phyloP scores from a whole-genome alignment of 441 rosid genomes.

The Pelargonium fulgidum region DNA sequence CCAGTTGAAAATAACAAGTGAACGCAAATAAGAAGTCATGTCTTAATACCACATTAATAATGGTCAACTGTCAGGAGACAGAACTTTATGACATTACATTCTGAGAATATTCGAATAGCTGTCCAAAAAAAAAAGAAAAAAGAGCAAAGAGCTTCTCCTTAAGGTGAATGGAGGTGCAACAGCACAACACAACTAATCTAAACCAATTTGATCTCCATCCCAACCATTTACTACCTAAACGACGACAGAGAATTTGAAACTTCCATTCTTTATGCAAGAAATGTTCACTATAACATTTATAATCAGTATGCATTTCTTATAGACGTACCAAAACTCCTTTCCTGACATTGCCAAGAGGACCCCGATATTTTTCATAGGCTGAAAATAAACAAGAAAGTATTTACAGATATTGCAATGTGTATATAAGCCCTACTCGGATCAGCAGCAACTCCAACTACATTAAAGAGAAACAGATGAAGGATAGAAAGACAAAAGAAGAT shows the following conservation, averaged over 20 bases:
- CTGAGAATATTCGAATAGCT: not conserved
- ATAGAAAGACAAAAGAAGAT: not conserved
- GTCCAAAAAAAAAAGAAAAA: not conserved
- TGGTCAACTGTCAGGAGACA: not conserved
- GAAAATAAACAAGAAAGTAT: constrained; percentile 21
- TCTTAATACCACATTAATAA: not conserved
- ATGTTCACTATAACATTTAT: not conserved
- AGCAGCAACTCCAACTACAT: not conserved
- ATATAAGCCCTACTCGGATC: constrained; percentile 9
- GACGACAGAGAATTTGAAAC: not conserved
- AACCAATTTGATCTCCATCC: not conserved
- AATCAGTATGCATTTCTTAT: not conserved
- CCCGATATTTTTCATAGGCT: constrained; percentile 79
- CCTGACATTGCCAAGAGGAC: constrained; percentile 87
- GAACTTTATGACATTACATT: not conserved
- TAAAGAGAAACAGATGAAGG: not conserved
- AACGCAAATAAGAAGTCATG: not conserved
- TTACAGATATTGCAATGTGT: constrained; percentile 9
- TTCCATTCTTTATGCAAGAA: not conserved
- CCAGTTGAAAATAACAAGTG: not conserved
- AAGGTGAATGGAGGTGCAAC: constrained; percentile 5
- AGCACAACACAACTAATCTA: not conserved
- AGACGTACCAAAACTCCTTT: constrained; percentile 92
- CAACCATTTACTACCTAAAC: not conserved
- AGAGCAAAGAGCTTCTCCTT: not conserved